Percentiles rank a stretch among this genome's conserved stretches.
These are phyloP conservation scores for Ophiostoma sp. DNA, from an alignment of 2,329 filamentous ascomycete genomes.

Conservation along the genomic window DNA sequence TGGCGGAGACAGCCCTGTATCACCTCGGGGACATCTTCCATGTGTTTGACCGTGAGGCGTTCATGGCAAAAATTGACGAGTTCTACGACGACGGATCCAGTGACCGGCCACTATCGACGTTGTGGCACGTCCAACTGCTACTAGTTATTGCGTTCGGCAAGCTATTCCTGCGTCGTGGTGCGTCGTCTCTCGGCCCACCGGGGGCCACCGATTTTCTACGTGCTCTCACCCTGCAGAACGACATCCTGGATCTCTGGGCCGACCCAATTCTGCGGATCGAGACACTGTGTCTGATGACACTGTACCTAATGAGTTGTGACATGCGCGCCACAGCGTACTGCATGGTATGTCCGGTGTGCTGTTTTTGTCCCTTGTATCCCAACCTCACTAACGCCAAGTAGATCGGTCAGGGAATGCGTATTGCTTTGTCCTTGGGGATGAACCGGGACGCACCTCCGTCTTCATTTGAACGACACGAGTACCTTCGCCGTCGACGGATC, in stretches of 20 bases:
- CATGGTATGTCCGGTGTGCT: not conserved
- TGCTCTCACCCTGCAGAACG: not conserved
- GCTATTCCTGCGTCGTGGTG: slow-evolving; percentile 1
- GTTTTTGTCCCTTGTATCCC: no score
- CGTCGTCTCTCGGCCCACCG: not conserved
- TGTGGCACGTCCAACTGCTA: not conserved
- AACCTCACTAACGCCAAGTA: not conserved
- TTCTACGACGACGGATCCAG: not conserved
- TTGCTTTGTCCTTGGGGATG: not conserved
- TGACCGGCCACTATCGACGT: not conserved
- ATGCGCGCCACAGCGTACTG: not conserved
- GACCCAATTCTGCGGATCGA: not conserved
- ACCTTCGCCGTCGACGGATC: not conserved
- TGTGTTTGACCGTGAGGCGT: not conserved
- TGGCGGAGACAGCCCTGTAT: not conserved
- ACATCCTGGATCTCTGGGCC: not conserved
- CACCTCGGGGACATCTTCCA: slow-evolving; percentile 9
- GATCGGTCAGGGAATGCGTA: not conserved
- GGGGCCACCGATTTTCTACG: not conserved
- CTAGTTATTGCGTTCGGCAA: slow-evolving; percentile 6
- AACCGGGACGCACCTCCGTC: not conserved
- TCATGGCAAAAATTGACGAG: not conserved
- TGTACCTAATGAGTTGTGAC: not conserved
- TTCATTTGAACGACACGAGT: not conserved
- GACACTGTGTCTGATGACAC: not conserved